Conservation (phyloP, 176 grass and related monocot genomes). For the Zoysia pacifica region DNA sequence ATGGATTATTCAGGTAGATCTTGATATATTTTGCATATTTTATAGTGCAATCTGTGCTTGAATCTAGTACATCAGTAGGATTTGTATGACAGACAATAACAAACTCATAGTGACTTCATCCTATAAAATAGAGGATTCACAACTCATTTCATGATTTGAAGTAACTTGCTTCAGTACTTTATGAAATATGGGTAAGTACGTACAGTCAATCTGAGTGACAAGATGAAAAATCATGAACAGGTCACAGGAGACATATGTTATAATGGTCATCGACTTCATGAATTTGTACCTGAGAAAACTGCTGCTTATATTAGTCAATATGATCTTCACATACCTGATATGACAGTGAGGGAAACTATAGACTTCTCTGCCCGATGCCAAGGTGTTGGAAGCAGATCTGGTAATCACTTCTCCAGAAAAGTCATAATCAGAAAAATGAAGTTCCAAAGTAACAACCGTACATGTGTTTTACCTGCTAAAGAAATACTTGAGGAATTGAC, state of each 20-base stretch:
- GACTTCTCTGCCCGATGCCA: constrained; percentile 71
- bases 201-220: too few species aligned
- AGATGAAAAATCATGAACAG: constrained; percentile 2
- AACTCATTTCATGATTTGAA: too few species aligned
- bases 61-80: too few species aligned
- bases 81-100: too few species aligned
- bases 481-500: constrained; percentile 47
- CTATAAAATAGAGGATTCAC: too few species aligned
- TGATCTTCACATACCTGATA: constrained; percentile 65
- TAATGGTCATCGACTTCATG: constrained; percentile 47
- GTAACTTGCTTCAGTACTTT: too few species aligned
- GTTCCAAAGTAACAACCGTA: not conserved
- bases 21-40: too few species aligned
- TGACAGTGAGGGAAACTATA: constrained; percentile 67
- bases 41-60: too few species aligned
- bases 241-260: constrained; percentile 52
- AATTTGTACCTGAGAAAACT: constrained; percentile 66
- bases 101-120: too few species aligned
- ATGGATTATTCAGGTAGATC: too few species aligned
- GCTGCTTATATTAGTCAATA: constrained; percentile 70
- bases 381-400: constrained; percentile 60
- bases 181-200: too few species aligned
- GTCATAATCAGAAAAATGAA: not conserved
- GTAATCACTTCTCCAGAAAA: constrained; percentile 23
- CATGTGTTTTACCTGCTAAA: not conserved